These are phyloP conservation scores for Aspergillus sp. DNA, from an alignment of 2,329 filamentous ascomycete genomes.

Conservation along the genomic window DNA sequence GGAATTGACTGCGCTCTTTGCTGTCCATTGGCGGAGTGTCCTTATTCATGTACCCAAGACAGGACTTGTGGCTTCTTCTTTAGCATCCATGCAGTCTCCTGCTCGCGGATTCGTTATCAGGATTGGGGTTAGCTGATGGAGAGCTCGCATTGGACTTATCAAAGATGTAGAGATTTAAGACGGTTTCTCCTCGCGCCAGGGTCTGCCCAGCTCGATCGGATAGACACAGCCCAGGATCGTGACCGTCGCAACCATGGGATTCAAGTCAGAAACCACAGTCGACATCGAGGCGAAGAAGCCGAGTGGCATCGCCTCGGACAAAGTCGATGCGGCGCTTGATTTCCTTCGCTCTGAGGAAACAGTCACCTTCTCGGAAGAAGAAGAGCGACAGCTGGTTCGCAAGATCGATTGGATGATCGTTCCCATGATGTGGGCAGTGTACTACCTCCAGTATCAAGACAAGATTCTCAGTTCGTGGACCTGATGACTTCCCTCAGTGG, in stretches of 20 bases:
- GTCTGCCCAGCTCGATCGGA: too few relatives aligned
- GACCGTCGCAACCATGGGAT: not conserved
- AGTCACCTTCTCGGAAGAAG: constrained; percentile 25
- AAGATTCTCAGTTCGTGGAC: constrained; percentile 49
- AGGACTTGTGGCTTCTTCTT: not conserved
- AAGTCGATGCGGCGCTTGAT: constrained; percentile 37
- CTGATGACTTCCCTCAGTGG: constrained; percentile 52
- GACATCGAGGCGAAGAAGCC: constrained; percentile 17
- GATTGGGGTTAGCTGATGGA: not conserved
- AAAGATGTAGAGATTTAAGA: not conserved
- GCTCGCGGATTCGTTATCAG: not conserved
- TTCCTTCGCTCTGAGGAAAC: constrained; percentile 31
- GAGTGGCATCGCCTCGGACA: constrained; percentile 12
- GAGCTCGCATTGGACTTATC: not conserved
- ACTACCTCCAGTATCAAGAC: constrained; percentile 62
- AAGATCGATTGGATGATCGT: constrained; percentile 47
- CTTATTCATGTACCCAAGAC: too few relatives aligned
- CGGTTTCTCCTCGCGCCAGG: not conserved
- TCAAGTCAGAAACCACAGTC: constrained; percentile 1
- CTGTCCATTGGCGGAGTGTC: too few relatives aligned
- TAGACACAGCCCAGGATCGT: not conserved
- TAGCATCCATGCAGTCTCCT: not conserved
- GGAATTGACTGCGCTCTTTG: not conserved
- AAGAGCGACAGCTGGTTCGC: constrained; percentile 32
- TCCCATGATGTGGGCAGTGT: constrained; percentile 53